These are phyloP conservation scores for Aegle marmelos DNA, from an alignment of 345 rosid genomes.

Conservation along the genomic window DNA sequence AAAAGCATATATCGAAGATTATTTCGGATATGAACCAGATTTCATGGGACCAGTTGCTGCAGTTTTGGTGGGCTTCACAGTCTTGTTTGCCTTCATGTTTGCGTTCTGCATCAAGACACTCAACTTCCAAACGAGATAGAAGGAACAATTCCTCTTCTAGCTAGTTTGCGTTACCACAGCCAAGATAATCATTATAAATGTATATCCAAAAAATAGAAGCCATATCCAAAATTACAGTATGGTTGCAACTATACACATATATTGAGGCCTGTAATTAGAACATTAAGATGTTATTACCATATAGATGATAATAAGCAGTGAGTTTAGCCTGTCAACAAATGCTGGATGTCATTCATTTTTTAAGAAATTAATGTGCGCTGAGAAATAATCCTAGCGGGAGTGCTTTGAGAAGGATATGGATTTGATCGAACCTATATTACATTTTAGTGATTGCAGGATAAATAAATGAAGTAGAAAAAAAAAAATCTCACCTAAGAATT, in stretches of 20 bases:
- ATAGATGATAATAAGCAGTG: neutral
- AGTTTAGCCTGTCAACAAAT: neutral
- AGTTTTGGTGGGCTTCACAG: conserved; percentile 56
- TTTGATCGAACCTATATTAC: too few relatives aligned
- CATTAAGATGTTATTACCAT: neutral
- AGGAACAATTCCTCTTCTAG: neutral
- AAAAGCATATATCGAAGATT: conserved; percentile 44
- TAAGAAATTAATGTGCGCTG: too few relatives aligned
- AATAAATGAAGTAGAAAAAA: too few relatives aligned
- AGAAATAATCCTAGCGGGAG: too few relatives aligned
- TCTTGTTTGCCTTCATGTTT: conserved; percentile 67
- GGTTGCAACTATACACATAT: neutral
- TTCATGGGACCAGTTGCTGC: conserved; percentile 68
- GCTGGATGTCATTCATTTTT: too few relatives aligned
- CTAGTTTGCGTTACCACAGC: neutral
- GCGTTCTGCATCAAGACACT: conserved; percentile 70
- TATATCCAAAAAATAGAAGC: neutral
- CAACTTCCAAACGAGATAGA: conserved; percentile 75
- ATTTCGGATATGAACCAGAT: conserved; percentile 55
- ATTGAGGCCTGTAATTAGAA: neutral
- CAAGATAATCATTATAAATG: neutral
- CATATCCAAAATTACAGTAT: neutral
- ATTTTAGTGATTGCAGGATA: too few relatives aligned
- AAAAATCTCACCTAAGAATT: too few relatives aligned
- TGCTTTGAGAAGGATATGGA: too few relatives aligned